phyloP scores from a whole-genome alignment of 257 asterid species.

The Voacanga thouarsii region DNA sequence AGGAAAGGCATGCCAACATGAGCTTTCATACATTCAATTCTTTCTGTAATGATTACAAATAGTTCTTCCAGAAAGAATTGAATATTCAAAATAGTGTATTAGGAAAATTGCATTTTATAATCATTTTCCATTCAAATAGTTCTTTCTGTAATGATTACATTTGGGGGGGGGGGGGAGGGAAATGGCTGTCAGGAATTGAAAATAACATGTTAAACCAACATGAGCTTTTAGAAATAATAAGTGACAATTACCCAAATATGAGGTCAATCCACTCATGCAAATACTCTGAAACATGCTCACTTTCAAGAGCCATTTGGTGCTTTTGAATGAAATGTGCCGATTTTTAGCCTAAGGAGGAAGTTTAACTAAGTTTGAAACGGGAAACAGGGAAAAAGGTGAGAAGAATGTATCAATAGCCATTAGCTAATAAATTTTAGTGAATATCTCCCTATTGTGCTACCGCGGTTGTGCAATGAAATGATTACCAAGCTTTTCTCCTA shows the following conservation, averaged over 20 bases:
- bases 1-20: too few species aligned
- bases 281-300: conserved; percentile 91
- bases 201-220: too few species aligned
- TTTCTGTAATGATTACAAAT: too few species aligned
- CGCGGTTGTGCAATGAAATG: background rate
- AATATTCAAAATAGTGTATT: too few species aligned
- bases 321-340: conserved; percentile 89
- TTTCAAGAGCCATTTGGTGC: conserved; percentile 96
- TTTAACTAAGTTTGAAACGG: conserved; percentile 56
- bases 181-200: too few species aligned
- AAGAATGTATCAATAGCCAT: background rate
- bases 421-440: background rate
- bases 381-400: conserved; percentile 14
- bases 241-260: conserved; percentile 72
- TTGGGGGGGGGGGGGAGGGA: too few species aligned
- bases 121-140: too few species aligned
- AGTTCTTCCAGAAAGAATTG: too few species aligned
- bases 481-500: conserved; percentile 87
- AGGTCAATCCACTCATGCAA: conserved; percentile 97
- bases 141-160: background rate
- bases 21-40: too few species aligned
- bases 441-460: background rate
- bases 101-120: too few species aligned
- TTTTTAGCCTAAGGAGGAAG: conserved; percentile 97
- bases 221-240: conserved; percentile 25